Evolutionary conservation across 2,329 filamentous ascomycete genomes (phyloP).

Genomic region (Aspergillus calidoustus): DNA sequence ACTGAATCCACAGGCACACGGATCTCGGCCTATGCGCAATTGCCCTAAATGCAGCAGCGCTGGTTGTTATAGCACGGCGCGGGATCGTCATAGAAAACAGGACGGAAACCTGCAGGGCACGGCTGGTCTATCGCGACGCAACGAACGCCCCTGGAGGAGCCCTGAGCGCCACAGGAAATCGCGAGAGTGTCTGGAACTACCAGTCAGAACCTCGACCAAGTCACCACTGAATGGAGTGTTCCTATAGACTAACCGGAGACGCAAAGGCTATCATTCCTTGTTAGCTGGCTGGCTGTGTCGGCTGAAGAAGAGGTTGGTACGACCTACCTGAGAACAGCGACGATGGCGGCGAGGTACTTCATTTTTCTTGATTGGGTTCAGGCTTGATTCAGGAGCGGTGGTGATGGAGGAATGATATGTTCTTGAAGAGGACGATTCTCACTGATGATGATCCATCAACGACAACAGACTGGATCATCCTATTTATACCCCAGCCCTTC

Average conservation of each 20-base stretch:
- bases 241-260: neutral
- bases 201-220: neutral
- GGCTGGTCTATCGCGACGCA: neutral
- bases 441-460: neutral
- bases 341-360: neutral
- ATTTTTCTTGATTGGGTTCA: neutral
- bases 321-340: neutral
- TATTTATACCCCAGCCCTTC: neutral
- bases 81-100: conserved; percentile 1
- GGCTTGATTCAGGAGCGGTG: neutral
- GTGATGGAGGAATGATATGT: neutral
- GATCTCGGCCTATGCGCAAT: neutral
- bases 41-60: neutral
- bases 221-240: neutral
- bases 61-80: neutral
- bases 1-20: too few species aligned
- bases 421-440: neutral
- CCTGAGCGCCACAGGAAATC: neutral
- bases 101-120: conserved; percentile 2
- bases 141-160: neutral
- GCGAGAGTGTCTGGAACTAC: neutral
- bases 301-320: neutral
- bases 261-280: neutral
- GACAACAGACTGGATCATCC: neutral
- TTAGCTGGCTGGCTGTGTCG: neutral